A percentile compares a stretch with the other conserved stretches of the same genome.
phyloP scores from a whole-genome alignment of 1,284 basidiomycete species.

The Cerrena zonata region DNA sequence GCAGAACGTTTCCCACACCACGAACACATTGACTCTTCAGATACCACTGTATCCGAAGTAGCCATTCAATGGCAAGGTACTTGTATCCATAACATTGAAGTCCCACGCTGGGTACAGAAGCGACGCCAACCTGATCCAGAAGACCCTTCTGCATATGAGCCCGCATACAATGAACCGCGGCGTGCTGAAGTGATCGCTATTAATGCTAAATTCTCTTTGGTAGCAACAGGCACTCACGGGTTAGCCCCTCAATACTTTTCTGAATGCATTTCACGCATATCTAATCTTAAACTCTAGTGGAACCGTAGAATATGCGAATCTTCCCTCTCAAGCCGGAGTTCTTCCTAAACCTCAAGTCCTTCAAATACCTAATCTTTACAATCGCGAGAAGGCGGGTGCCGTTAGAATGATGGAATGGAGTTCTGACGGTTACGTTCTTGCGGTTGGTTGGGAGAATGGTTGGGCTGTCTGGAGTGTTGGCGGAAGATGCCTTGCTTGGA shows the following conservation, averaged over 20 bases:
- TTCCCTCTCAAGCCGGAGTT: constrained; percentile 54
- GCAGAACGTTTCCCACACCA: not conserved
- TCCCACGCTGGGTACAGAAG: constrained; percentile 72
- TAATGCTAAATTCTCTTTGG: constrained; percentile 80
- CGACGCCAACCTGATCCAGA: constrained; percentile 49
- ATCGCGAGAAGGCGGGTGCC: constrained; percentile 56
- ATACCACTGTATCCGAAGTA: not conserved
- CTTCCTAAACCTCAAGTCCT: constrained; percentile 50
- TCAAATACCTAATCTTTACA: constrained; percentile 52
- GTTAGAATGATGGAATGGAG: constrained; percentile 83
- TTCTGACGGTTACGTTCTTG: constrained; percentile 93
- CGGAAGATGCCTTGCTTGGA: constrained; percentile 77
- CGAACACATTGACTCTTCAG: not conserved
- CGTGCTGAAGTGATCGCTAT: constrained; percentile 63
- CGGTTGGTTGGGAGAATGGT: constrained; percentile 86
- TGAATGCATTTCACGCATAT: too few species aligned
- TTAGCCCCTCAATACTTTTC: constrained; percentile 36
- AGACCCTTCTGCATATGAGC: constrained; percentile 29
- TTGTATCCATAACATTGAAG: constrained; percentile 61
- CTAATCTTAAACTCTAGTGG: constrained; percentile 38
- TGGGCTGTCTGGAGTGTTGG: constrained; percentile 92
- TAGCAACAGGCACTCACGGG: constrained; percentile 78
- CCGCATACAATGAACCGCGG: constrained; percentile 57
- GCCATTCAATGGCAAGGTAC: constrained; percentile 52
- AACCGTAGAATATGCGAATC: constrained; percentile 55